Evolutionary conservation across 305 asterid species (phyloP), one percentile per base, ranked within the genome.

Genomic region (Rubia balearica): DNA sequence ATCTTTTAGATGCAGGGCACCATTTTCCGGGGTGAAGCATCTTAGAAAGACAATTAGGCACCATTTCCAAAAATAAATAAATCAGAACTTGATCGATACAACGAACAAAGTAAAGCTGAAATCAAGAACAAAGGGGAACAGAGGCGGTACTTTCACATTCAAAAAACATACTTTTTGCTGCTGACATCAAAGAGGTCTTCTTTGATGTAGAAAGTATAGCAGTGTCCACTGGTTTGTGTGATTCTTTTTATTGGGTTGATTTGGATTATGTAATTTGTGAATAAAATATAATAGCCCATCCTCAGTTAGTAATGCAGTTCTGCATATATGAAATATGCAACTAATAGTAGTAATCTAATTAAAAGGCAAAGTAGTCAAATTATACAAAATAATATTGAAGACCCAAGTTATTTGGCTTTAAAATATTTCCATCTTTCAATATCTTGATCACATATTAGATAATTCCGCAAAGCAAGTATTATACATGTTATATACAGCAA

Each of bases 401-500:
- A 90, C 99, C 99, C 99, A 53, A 94, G 93, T 82, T 94, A 96
- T 76, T 86, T 87, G 70, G 99, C 98, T 82, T 87, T 94, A 4
- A 67, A 74, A 59, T 98, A 94, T 81, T 94, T 94, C 77, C 91
- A 80, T 65, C 99, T 98, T 67, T 90, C 99, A 38, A 94, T 81
- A 79, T 94, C 98, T 81, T 91, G 98, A 80, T 94, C 99, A 67
- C 99, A 94, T 42, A 94, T 83, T 78, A 94, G 99, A 83, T 85
- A 94, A 81, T 82, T 91, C 99, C 91, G 90, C 85, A 79, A 71
- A 78, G 19, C 22, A 38, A 63, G 7, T 14, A 13, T 5, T 3
- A 60, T 27, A 30, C 24, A 30, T 60, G 74, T 55, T 24, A 74
- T 63, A 64, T 41, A 45, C 57, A 69, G 41, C 30, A 71, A 65